Evolutionary conservation across 2,329 filamentous ascomycete species (phyloP), one percentile per base, ranked within the genome.

Genomic region (Microsporum audouinii): DNA sequence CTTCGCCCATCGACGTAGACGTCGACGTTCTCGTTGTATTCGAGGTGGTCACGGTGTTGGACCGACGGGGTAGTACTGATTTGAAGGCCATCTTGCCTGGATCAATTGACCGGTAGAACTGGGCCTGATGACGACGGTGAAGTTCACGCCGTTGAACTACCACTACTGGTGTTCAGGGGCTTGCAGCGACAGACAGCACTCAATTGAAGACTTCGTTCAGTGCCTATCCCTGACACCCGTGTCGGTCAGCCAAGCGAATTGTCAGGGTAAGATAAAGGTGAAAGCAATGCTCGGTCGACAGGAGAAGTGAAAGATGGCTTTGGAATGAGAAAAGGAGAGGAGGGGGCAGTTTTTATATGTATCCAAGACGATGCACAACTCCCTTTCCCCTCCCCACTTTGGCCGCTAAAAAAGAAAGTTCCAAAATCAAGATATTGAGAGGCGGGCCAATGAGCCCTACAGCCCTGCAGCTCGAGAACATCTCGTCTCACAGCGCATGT

Each of bases 1-100:
- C 66, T 58, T 68, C 62, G 31, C 66, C 65, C 33, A 66, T 38
- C 14, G 61, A 62, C 14, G 64, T 29, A 14, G 33, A 47, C 2
- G 64, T 63, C 17, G 31, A 47, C 7, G 41, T 55, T 3, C 63
- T 66, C 10, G 60, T 55, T 33, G 68, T 63, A 31, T 61, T 58
- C 17, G 17, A 23, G 53, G 71, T 72, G 33, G 68, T 63, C 17
- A 61, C 58, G 57, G 60, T 64, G 0, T 14, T 38, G 6, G 63
- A 60, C 27, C 63, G 63, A 49, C 56, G 60, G 17, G 59, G 60
- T 17, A 61, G 33, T 12, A 33, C 39, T 12, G 57, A 53, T 14
- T 53, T 53, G 47, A 53, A 53, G 29, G 47, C 27, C 47, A 53
- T 53, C 27, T 53, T 53, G 8, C 10, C 7, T 34, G 2, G 8